Conservation (phyloP, 1,139 yeast species). For the Lodderomyces elongisporus region DNA sequence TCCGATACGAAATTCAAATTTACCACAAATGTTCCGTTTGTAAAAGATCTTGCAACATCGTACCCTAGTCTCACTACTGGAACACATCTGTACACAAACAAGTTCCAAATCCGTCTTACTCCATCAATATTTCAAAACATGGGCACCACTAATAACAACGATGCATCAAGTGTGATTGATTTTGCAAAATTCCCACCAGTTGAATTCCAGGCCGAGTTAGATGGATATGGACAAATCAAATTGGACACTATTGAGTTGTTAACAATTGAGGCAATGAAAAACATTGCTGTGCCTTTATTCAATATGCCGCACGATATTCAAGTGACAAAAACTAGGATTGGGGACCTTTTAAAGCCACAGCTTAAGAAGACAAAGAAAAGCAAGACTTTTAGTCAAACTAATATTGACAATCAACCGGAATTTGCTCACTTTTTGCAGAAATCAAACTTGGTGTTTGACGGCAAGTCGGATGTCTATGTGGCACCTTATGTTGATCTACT, state of each 20-base stretch:
- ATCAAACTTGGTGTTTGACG: constrained; percentile 38
- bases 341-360: constrained; percentile 21
- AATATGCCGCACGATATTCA: constrained; percentile 38
- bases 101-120: constrained; percentile 44
- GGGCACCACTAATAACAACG: constrained; percentile 12
- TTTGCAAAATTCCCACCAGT: constrained; percentile 46
- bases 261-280: constrained; percentile 46
- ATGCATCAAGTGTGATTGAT: constrained; percentile 9
- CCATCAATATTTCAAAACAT: constrained; percentile 34
- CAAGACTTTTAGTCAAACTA: too few species aligned
- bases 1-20: constrained; percentile 22
- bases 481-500: constrained; percentile 34
- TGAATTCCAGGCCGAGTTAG: constrained; percentile 50
- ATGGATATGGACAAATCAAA: constrained; percentile 34
- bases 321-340: constrained; percentile 37
- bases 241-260: constrained; percentile 37
- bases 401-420: constrained; percentile 51
- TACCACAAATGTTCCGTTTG: constrained; percentile 39
- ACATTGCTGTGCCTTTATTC: constrained; percentile 39
- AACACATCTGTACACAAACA: constrained; percentile 31
- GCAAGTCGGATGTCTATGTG: constrained; percentile 21
- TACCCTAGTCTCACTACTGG: constrained; percentile 23
- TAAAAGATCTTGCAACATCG: constrained; percentile 34
- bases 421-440: constrained; percentile 34
- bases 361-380: not conserved